Conservation (phyloP, 1,139 yeast genomes). For the Lipomyces yarrowii region DNA sequence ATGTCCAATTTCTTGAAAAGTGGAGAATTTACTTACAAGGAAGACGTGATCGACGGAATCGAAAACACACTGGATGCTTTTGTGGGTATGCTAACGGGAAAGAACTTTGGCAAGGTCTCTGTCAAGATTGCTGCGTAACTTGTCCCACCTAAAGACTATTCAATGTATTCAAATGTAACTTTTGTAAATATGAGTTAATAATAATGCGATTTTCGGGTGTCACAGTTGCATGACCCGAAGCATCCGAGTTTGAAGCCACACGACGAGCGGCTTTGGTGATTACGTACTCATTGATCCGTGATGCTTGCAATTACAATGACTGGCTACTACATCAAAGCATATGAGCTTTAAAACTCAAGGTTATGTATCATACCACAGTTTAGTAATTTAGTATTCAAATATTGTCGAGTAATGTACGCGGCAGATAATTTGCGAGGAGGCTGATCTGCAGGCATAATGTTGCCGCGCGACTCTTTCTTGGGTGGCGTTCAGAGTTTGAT, state of each 20-base stretch:
- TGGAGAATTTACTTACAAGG: conserved; percentile 26
- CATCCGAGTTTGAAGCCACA: neutral
- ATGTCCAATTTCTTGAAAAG: conserved; percentile 21
- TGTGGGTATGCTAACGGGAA: conserved; percentile 31
- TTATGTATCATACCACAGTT: too few relatives aligned
- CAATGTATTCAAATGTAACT: neutral
- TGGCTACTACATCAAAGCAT: neutral
- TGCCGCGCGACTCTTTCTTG: neutral
- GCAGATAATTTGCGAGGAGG: neutral
- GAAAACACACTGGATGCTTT: conserved; percentile 29
- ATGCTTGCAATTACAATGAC: neutral
- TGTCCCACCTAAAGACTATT: neutral
- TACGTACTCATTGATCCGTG: neutral
- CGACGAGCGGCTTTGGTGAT: neutral
- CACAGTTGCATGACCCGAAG: neutral
- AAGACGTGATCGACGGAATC: conserved; percentile 29
- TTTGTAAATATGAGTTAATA: neutral
- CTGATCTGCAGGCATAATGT: neutral
- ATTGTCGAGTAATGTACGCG: neutral
- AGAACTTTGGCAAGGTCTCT: conserved; percentile 32
- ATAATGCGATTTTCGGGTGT: too few relatives aligned
- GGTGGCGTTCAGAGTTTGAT: neutral
- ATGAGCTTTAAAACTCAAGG: too few relatives aligned
- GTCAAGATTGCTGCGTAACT: conserved; percentile 33
- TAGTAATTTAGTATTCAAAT: too few relatives aligned